phyloP scores from a whole-genome alignment of 371 early-diverging fungal species.

The Apophysomyces trapeziformis region DNA sequence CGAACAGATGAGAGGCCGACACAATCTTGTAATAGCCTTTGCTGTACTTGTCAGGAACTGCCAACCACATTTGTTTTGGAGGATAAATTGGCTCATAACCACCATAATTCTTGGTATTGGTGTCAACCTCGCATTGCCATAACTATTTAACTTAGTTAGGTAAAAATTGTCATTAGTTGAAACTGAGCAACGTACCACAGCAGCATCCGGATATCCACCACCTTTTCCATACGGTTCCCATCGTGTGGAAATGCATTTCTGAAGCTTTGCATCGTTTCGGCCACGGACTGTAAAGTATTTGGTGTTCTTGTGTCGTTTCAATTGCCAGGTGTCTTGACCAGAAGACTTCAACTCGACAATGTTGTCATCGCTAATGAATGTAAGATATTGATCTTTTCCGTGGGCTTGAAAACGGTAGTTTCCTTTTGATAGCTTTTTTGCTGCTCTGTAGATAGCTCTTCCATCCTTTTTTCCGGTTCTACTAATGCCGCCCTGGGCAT shows the following conservation, averaged over 20 bases:
- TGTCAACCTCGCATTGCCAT: conserved; percentile 46
- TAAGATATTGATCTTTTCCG: conserved; percentile 19
- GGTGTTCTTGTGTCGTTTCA: conserved; percentile 26
- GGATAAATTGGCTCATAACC: conserved; percentile 31
- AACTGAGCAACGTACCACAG: conserved; percentile 26
- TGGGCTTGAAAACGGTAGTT: conserved; percentile 24
- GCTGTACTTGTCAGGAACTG: conserved; percentile 27
- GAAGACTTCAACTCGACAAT: conserved; percentile 15
- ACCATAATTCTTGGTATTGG: conserved; percentile 17
- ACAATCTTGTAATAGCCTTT: conserved; percentile 32
- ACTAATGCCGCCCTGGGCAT: conserved; percentile 32
- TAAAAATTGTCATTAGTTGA: background rate
- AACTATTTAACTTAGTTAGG: conserved; percentile 19
- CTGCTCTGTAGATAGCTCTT: conserved; percentile 22
- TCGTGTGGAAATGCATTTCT: conserved; percentile 42
- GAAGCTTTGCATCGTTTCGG: conserved; percentile 24
- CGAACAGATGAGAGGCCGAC: conserved; percentile 38
- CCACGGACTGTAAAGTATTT: conserved; percentile 35
- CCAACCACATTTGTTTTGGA: conserved; percentile 40
- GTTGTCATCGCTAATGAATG: conserved; percentile 26
- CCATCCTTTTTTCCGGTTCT: conserved; percentile 37
- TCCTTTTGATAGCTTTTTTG: conserved; percentile 22
- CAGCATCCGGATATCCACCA: conserved; percentile 42
- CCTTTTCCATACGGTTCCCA: conserved; percentile 27
- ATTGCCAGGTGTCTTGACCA: conserved; percentile 23